Evolutionary conservation across 163 green algal genomes (phyloP), one percentile per base, ranked within the genome.

Genomic region (Chlamydomonas reinhardtii): DNA sequence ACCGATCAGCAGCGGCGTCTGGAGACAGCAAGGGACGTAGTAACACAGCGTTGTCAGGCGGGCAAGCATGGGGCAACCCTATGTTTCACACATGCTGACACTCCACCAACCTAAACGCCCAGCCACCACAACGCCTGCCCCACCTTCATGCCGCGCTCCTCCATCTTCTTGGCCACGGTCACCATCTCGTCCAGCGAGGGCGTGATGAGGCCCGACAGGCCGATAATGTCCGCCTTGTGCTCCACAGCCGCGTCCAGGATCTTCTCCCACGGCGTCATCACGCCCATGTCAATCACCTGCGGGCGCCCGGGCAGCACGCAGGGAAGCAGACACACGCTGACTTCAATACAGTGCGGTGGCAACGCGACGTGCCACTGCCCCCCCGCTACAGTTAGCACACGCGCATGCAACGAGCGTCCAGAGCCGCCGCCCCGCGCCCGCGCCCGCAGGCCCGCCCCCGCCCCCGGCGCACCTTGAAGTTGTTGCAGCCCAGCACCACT

Each of bases 401-500:
- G n/a, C 43, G 43, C 43, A 16, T 6, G 9, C 48, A 56, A 56
- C 48, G 9, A 48, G 39, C 39, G 39, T 8, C 48, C 48, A 17
- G 1, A 19, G 48, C 48, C 48, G 11, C 48, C 48, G 48, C 48
- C 48, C 48, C 48, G 1, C 11, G 1, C 12, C 48, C 11, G 12
- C 14, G 48, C 11, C 48, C 43, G n/a, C 43, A 54, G 11, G 43
- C 43, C 43, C 43, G 11, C 43, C 43, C 43, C 48, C 9, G 14
- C 48, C 48, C 48, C 48, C 48, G 19, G 48, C 82, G 19, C 68
- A 97, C 97, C 94, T 99, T 99, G 95, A 99, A 99, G 94, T 99
- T 99, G 95, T 99, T 99, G 96, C 98, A 99, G 54, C 98, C 98
- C 77, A 99, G 92, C 85, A 99, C 98, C 20, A 99, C 98, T 6